Conservation (phyloP, 345 rosid genomes). For the Citrus trifoliata region DNA sequence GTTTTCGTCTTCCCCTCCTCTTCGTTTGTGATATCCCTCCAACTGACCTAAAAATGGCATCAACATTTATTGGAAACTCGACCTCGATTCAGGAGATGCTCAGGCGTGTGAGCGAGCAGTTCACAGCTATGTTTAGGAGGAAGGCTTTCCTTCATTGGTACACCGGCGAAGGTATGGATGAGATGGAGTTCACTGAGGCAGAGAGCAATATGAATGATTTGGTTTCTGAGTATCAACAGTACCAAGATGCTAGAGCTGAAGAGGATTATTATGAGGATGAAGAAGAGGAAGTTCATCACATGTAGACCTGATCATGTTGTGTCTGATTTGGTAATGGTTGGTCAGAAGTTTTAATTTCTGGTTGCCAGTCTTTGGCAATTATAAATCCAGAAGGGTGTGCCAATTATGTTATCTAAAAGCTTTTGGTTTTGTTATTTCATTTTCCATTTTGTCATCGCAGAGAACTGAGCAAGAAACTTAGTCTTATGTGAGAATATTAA, state of each 20-base stretch:
- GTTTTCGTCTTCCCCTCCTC: no score
- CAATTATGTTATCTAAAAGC: not conserved
- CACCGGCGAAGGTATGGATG: slow-evolving; percentile 70
- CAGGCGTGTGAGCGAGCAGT: slow-evolving; percentile 43
- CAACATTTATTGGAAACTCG: slow-evolving; percentile 49
- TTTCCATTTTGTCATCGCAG: not conserved
- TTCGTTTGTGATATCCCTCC: slow-evolving; percentile 54
- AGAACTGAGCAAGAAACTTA: not conserved
- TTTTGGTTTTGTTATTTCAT: not conserved
- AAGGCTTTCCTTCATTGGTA: slow-evolving; percentile 79
- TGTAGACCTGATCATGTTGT: slow-evolving; percentile 16
- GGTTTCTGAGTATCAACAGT: slow-evolving; percentile 52
- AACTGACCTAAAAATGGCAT: slow-evolving; percentile 45
- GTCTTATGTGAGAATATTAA: no score
- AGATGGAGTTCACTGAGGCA: slow-evolving; percentile 71
- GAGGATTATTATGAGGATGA: slow-evolving; percentile 43
- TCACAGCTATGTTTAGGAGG: slow-evolving; percentile 74
- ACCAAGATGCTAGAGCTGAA: slow-evolving; percentile 47
- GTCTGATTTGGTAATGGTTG: not conserved
- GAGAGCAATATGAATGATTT: slow-evolving; percentile 57
- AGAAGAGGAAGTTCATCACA: slow-evolving; percentile 28
- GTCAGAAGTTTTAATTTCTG: not conserved
- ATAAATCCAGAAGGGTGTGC: slow-evolving; percentile 1
- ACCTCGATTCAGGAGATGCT: slow-evolving; percentile 52
- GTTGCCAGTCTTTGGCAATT: slow-evolving; percentile 28